These are phyloP conservation scores for Tetradesmus lagerheimii DNA, from an alignment of 139 green algal species.

Conservation along the genomic window DNA sequence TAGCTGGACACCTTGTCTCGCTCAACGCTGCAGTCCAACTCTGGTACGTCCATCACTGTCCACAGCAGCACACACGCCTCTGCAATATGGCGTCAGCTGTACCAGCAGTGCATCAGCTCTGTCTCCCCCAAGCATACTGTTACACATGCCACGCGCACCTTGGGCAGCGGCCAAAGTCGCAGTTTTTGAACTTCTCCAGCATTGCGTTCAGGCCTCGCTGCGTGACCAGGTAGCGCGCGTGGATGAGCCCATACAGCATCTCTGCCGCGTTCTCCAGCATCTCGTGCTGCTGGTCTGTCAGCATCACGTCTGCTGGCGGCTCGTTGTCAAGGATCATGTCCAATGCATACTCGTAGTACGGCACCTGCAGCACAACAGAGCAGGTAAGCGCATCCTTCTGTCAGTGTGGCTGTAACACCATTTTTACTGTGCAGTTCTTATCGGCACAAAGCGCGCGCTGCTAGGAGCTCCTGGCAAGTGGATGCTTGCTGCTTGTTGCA, in stretches of 20 bases:
- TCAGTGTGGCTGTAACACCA: too few species aligned
- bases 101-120: not conserved
- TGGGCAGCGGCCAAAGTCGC: slow-evolving; percentile 95
- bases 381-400: not conserved
- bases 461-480: too few species aligned
- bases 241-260: slow-evolving; percentile 96
- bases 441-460: not conserved
- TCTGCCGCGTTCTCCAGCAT: slow-evolving; percentile 93
- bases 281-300: slow-evolving; percentile 86
- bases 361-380: slow-evolving; percentile 71
- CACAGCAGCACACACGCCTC: not conserved
- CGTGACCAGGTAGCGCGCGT: slow-evolving; percentile 95
- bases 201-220: slow-evolving; percentile 80
- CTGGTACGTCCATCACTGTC: too few species aligned
- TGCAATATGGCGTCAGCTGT: too few species aligned
- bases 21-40: too few species aligned
- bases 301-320: slow-evolving; percentile 71
- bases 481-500: too few species aligned
- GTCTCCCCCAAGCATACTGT: too few species aligned
- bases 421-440: not conserved
- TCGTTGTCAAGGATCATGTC: slow-evolving; percentile 95
- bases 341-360: slow-evolving; percentile 97
- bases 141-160: slow-evolving; percentile 3
- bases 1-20: too few species aligned
- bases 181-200: slow-evolving; percentile 95